Evolutionary conservation across 2,329 filamentous ascomycete species (phyloP), one percentile per base, ranked within the genome.

Genomic region (Fusarium euwallaceae): DNA sequence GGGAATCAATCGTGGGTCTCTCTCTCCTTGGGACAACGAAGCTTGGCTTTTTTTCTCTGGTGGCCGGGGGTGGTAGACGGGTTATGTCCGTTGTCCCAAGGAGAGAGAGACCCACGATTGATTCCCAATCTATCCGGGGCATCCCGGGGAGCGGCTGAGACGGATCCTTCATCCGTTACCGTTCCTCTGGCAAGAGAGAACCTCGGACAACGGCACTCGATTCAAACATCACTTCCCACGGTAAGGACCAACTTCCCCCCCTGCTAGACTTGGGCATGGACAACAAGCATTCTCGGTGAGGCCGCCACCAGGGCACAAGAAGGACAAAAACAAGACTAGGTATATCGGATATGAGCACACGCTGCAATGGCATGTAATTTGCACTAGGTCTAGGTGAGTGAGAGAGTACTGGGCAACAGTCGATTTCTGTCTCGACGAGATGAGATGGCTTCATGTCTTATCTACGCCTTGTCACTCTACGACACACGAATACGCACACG

Each of bases 161-260:
- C 72, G 72, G 72, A 64, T 69, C 53, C 65, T 64, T 16, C 45
- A 51, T 75, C 72, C 72, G 72, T 66, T 34, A 61, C 69, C 72
- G 62, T 73, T 51, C 36, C 61, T 61, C 75, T 66, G 65, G 71
- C 22, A 14, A 10, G 32, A 64, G 43, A 48, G 16, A 39, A 29
- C 64, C 64, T 48, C 68, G 60, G 61, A 29, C 56, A 17, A 36
- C 63, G 59, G 61, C 61, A 70, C 65, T 66, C 67, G 55, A 53
- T 43, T 32, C n/a, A 56, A 56, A 32, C 36, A 56, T 32, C 53
- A 9, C 45, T 24, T 24, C 9, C 37, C 41, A 43, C 3, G 45
- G 45, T 27, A 48, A 48, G 37, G 5, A 27, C 43, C 22, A 22
- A 22, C 22, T 22, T 22, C 22, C 45, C 9, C 45, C 45, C 45